A percentile compares a stretch with the other conserved stretches of the same genome.
Evolutionary conservation across 768 basidiomycete genomes (phyloP).

Genomic region (Kwoniella shandongensis): DNA sequence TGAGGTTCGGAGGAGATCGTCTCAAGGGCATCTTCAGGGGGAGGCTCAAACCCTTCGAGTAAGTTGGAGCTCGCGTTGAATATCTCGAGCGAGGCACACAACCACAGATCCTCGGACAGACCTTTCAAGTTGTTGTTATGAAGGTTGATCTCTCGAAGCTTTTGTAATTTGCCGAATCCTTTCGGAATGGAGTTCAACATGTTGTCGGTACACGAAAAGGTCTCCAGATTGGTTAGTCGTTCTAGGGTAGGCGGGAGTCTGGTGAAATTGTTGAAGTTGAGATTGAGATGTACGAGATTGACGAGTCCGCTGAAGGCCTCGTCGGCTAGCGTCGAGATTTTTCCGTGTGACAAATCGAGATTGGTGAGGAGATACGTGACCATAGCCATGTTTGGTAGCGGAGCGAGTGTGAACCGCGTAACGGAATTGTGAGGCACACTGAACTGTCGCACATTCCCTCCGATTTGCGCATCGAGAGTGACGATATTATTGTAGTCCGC

Average conservation of each 20-base stretch:
- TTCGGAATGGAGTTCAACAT: constrained; percentile 72
- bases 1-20: constrained; percentile 22
- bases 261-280: constrained; percentile 85
- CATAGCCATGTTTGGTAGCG: constrained; percentile 57
- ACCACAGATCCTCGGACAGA: constrained; percentile 77
- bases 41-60: constrained; percentile 69
- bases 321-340: constrained; percentile 79
- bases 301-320: constrained; percentile 67
- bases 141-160: constrained; percentile 73
- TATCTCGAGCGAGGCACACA: constrained; percentile 67
- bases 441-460: constrained; percentile 65
- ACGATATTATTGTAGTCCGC: constrained; percentile 83
- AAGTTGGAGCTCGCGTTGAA: constrained; percentile 90
- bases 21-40: constrained; percentile 55
- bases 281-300: constrained; percentile 67
- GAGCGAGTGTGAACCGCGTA: constrained; percentile 57
- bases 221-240: constrained; percentile 67
- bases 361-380: constrained; percentile 65
- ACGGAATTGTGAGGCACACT: constrained; percentile 83
- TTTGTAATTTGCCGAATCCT: constrained; percentile 72
- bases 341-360: constrained; percentile 83
- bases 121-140: constrained; percentile 86
- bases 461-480: constrained; percentile 74
- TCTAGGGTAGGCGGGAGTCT: constrained; percentile 80
- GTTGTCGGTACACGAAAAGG: constrained; percentile 88